Evolutionary conservation across 2,329 filamentous ascomycete species (phyloP).

Genomic region (Fusarium sp.): DNA sequence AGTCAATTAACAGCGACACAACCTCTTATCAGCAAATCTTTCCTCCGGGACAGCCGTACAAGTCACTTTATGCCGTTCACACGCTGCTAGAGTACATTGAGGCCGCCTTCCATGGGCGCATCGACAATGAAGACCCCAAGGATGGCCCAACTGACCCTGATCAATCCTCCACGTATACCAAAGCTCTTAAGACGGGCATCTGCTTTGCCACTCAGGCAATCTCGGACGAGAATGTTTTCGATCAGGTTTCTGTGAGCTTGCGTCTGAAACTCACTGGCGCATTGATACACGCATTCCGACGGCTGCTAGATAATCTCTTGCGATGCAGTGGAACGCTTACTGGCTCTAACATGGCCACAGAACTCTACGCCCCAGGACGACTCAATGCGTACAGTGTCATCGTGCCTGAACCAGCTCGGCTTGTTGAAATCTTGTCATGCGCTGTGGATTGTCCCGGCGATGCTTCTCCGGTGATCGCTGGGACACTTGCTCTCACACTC

Average conservation of each 20-base stretch:
- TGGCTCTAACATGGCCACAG: constrained; percentile 25
- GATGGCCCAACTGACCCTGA: constrained; percentile 17
- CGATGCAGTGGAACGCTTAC: not conserved
- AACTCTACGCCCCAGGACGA: constrained; percentile 24
- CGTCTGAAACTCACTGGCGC: constrained; percentile 45
- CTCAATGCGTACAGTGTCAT: constrained; percentile 13
- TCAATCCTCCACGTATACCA: constrained; percentile 45
- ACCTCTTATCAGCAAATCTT: constrained; percentile 73
- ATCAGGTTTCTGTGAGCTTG: constrained; percentile 45
- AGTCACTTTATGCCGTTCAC: constrained; percentile 78
- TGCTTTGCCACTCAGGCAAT: constrained; percentile 71
- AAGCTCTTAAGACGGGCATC: constrained; percentile 59
- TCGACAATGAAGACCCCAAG: constrained; percentile 4
- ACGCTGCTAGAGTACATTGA: constrained; percentile 73
- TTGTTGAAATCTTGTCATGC: constrained; percentile 46
- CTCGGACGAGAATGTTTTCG: constrained; percentile 66
- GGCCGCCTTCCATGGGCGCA: constrained; percentile 50
- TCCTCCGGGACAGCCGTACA: constrained; percentile 76
- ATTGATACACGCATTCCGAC: constrained; percentile 47
- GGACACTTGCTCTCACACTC: constrained; percentile 46
- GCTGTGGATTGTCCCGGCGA: constrained; percentile 42
- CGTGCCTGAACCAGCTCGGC: constrained; percentile 35
- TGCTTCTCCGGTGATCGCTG: constrained; percentile 42
- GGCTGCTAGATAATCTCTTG: constrained; percentile 45
- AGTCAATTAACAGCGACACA: constrained; percentile 66